Evolutionary conservation across 306 rosid species (phyloP), one percentile per base, ranked within the genome.

Genomic region (Ormosia emarginata): DNA sequence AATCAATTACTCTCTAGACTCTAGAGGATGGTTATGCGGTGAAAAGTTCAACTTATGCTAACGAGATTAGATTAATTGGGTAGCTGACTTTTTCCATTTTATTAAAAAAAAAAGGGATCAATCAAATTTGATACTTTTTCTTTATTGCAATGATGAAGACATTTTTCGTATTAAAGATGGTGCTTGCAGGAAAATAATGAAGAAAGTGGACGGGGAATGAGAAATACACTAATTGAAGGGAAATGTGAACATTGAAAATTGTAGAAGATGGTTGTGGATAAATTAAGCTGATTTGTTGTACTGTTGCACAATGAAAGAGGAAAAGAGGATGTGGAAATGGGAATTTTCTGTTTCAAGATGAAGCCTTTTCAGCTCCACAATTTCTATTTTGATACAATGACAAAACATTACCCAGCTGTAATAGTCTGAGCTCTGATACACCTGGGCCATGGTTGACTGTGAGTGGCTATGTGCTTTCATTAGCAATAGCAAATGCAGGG

Each of bases 1-100:
- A 50, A 40, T 83, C 79, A 69, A 49, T 59, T 73, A 52, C 56
- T 61, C 52, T 77, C 8, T 79, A 46, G 68, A 37, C 15, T 64
- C 8, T 46, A 82, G 86, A 68, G 82, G 82, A 49, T 15, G 73
- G 9, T 43, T 67, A 82, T 75, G 85, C 77, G 78, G 82, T 82
- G 86, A 70, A 62, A 61, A 50, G 86, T 24, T 83, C 68, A 77
- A 83, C 10, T 65, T 74, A 49, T 37, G 74, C 50, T 30, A 49
- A 29, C 55, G 59, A 7, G 74, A 59, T 77, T 82, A 37, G 49
- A 49, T 49, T 43, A 67, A 49, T 49, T 43, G 57, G 63, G 57
- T 33, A 57, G 79, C 82, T 40, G 68, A 83, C 68, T 46, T 83
- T 70, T 71, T 34, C 79, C 61, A 79, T 57, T 50, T 77, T 61